Evolutionary conservation across 768 basidiomycete species (phyloP).

Genomic region (Pleurotus giganteus): DNA sequence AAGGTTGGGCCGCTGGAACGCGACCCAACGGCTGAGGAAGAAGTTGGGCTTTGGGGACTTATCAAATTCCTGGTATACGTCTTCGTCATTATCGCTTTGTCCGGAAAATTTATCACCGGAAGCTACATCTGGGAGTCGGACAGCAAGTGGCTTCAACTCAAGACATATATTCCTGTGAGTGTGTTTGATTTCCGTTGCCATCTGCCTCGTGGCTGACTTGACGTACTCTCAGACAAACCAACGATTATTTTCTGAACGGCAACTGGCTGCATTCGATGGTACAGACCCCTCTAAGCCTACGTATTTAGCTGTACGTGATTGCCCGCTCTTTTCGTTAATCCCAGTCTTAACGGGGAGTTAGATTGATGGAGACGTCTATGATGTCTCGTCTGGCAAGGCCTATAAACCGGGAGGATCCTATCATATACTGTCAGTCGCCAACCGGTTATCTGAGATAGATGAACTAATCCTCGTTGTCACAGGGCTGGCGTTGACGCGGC

Average conservation of each 20-base stretch:
- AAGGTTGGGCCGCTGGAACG: constrained; percentile 67
- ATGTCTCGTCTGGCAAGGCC: constrained; percentile 75
- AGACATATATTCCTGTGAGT: constrained; percentile 65
- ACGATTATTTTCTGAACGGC: constrained; percentile 70
- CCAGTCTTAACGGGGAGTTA: constrained; percentile 23
- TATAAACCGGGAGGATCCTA: constrained; percentile 92
- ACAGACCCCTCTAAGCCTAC: constrained; percentile 59
- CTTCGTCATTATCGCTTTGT: constrained; percentile 50
- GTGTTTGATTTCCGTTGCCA: background rate
- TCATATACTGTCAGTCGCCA: constrained; percentile 55
- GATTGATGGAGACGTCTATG: constrained; percentile 93
- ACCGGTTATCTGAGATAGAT: constrained; percentile 14
- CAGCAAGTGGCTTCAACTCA: constrained; percentile 56
- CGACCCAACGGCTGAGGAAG: constrained; percentile 69
- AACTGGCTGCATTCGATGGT: constrained; percentile 72
- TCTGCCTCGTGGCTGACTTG: constrained; percentile 3
- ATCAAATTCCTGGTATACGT: constrained; percentile 67
- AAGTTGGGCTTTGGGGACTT: constrained; percentile 62
- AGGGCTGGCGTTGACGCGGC: constrained; percentile 88
- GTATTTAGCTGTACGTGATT: constrained; percentile 74
- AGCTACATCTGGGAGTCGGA: constrained; percentile 84
- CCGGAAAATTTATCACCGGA: constrained; percentile 85
- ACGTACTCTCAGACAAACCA: constrained; percentile 44
- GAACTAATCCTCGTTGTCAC: constrained; percentile 22
- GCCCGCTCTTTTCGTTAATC: constrained; percentile 14